Base-by-base conservation (phyloP, 1,284 basidiomycete genomes). In the Takashimella tepidaria region DNA sequence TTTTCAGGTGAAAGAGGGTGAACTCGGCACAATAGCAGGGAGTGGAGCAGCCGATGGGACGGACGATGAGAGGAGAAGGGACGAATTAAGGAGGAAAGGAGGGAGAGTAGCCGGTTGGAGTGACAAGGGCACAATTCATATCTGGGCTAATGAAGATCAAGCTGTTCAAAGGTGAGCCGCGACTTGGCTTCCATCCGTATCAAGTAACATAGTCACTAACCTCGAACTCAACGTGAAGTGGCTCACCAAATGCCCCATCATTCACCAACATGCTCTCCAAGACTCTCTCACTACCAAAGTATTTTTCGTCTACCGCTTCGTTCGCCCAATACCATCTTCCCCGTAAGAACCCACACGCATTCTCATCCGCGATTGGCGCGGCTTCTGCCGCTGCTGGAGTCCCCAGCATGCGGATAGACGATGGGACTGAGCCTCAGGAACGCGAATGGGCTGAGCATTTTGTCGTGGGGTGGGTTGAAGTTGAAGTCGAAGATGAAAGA, bases 61-160 rank as follows among this genome's bases (percentile, higher is more conserved):
- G 3, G 58, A 54, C 83, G 50, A 87, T 86, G 72, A 80, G 85
- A 57, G 85, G 84, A 6, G 88, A 87, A 64, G 87, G 88, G 72
- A 81, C 79, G 19, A 23, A 19, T 44, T 44, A 13, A 50, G 56
- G 12, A 57, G 57, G 22, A 61, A 59, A 40, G 63, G 63, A 21
- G 66, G 68, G 8, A 53, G 62, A 45, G 66, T 70, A 2, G 64
- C 63, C 53, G 76, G 49, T 45, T 74, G 90, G 88, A 95, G 91
- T 70, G 93, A 98, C 75, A 97, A 97, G 76, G 92, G 93, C 40
- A 98, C 93, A 0, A 84, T 98, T 3, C 92, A 98, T 70, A 80
- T 95, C 21, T 81, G 95, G 54, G 73, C 72, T n/a, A 78, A 80
- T 16, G 53, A 49, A 11, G 50, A 42, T 1, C 13, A 27, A 16